Percentiles rank a stretch among this genome's conserved stretches.
These are phyloP conservation scores for Boletus rubescentipes DNA, from an alignment of 768 basidiomycete species.

Conservation along the genomic window DNA sequence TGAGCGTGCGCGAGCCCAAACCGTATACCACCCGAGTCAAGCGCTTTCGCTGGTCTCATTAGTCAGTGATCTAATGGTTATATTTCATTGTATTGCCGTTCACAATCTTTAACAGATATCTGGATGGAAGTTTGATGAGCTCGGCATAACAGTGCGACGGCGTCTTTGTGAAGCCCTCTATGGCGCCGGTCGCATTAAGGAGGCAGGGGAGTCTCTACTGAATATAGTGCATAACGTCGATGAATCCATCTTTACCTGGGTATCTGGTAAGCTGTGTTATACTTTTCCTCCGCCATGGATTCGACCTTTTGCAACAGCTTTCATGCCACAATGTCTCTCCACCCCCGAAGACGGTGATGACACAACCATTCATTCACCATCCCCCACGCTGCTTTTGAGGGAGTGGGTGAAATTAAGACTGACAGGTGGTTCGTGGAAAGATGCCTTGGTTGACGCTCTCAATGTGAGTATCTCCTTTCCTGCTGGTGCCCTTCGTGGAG, in stretches of 20 bases:
- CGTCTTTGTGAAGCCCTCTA: background rate
- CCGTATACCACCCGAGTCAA: too few species aligned
- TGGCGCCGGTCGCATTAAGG: background rate
- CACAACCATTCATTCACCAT: background rate
- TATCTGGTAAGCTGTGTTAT: background rate
- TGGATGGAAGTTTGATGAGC: background rate
- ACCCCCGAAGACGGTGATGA: too few species aligned
- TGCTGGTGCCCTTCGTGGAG: background rate
- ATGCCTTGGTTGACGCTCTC: background rate
- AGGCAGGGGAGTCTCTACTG: background rate
- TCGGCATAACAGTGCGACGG: background rate
- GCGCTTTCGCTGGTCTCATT: background rate
- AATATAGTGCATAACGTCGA: background rate
- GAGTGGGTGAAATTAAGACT: background rate
- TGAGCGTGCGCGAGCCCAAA: background rate
- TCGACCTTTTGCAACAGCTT: too few species aligned
- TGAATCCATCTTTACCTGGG: background rate
- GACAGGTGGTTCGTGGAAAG: background rate
- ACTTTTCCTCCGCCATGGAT: too few species aligned
- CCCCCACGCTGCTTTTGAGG: background rate
- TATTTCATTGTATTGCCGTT: too few species aligned
- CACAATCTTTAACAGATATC: background rate
- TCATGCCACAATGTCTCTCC: too few species aligned
- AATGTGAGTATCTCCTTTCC: background rate
- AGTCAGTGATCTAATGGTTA: background rate